phyloP scores from a whole-genome alignment of 495 filamentous ascomycete species.

The Arthonia radiata region DNA sequence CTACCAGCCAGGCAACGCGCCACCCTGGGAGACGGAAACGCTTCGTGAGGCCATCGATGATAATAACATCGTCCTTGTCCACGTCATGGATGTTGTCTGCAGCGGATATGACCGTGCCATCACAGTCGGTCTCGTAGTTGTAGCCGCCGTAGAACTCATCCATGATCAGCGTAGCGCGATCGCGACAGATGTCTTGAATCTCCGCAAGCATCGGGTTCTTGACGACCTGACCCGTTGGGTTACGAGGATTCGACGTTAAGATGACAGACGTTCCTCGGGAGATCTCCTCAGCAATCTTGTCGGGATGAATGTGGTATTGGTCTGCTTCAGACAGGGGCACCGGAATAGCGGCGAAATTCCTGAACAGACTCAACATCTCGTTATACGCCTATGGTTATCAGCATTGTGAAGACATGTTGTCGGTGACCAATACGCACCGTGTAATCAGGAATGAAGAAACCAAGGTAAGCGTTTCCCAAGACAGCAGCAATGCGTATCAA shows the following conservation, averaged over 20 bases:
- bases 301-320: constrained; percentile 71
- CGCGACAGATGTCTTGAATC: constrained; percentile 80
- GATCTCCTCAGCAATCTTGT: constrained; percentile 80
- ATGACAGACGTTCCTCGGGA: constrained; percentile 70
- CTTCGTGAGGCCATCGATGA: constrained; percentile 92
- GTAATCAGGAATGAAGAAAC: constrained; percentile 13
- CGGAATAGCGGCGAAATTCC: constrained; percentile 77
- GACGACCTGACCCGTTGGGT: constrained; percentile 78
- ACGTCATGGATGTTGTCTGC: constrained; percentile 61
- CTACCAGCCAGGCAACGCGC: constrained; percentile 90
- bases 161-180: constrained; percentile 71
- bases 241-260: constrained; percentile 86
- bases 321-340: constrained; percentile 63
- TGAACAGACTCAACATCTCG: constrained; percentile 85
- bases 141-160: constrained; percentile 86
- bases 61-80: constrained; percentile 52
- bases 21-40: constrained; percentile 89
- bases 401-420: constrained; percentile 36
- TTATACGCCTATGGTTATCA: constrained; percentile 56
- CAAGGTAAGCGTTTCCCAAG: constrained; percentile 71
- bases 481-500: constrained; percentile 88
- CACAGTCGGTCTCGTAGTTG: constrained; percentile 77
- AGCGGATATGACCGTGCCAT: constrained; percentile 65
- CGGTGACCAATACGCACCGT: not conserved
- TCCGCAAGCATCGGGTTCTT: constrained; percentile 54